These are phyloP conservation scores for Glonium stellatum DNA, from an alignment of 495 filamentous ascomycete species.

Conservation along the genomic window DNA sequence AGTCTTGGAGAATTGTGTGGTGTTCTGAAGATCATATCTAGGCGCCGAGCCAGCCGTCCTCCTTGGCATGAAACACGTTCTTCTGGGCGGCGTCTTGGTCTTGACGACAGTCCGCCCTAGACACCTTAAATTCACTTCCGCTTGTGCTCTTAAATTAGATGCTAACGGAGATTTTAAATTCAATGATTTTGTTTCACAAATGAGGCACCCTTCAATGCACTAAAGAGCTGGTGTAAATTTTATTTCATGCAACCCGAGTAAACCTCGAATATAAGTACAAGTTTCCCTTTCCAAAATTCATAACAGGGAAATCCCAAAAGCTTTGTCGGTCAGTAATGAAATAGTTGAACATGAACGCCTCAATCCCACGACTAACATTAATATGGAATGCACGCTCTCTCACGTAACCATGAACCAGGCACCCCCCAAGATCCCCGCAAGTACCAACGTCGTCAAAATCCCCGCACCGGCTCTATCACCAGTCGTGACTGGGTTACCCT, in stretches of 20 bases:
- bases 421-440: slow-evolving; percentile 38
- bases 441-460: slow-evolving; percentile 48
- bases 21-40: neutral
- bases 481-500: slow-evolving; percentile 38
- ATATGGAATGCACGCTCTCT: neutral
- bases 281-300: too few species aligned
- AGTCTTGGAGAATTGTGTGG: too few species aligned
- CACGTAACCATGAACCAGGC: slow-evolving; percentile 42
- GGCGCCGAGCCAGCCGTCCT: neutral
- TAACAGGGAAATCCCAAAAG: neutral
- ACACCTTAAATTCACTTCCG: neutral
- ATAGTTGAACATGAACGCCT: neutral
- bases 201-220: neutral
- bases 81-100: slow-evolving; percentile 3
- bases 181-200: neutral
- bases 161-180: neutral
- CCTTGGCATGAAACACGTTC: neutral
- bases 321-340: neutral
- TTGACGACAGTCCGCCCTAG: slow-evolving; percentile 1
- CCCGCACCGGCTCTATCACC: slow-evolving; percentile 55
- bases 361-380: neutral
- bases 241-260: too few species aligned
- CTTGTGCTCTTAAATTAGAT: neutral
- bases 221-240: too few species aligned
- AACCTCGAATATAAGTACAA: too few species aligned